Evolutionary conservation across 768 basidiomycete genomes (phyloP).

Genomic region (Leccinellum albellum): DNA sequence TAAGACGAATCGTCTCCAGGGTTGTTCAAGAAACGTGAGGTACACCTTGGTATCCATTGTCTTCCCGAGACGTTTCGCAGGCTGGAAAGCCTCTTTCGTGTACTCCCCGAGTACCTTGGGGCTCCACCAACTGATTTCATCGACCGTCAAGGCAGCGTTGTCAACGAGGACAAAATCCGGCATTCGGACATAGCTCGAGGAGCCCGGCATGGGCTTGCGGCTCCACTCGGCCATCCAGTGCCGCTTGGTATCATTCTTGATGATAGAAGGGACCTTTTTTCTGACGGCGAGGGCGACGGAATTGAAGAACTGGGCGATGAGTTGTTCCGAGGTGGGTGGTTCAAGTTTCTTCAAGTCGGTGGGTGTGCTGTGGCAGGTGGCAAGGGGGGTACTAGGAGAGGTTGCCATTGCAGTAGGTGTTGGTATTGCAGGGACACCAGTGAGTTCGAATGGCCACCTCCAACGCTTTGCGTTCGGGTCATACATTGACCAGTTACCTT

Average conservation of each 20-base stretch:
- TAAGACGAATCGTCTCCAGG: not conserved
- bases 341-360: too few relatives aligned
- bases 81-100: not conserved
- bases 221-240: not conserved
- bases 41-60: not conserved
- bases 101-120: not conserved
- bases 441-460: not conserved
- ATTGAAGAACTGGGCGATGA: not conserved
- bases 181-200: not conserved
- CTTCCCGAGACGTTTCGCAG: not conserved
- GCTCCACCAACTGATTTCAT: not conserved
- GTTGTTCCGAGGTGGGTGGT: not conserved
- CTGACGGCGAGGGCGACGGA: not conserved
- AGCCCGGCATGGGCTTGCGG: not conserved
- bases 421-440: not conserved
- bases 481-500: not conserved
- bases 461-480: not conserved
- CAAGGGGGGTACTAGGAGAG: not conserved
- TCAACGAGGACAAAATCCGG: not conserved
- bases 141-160: not conserved
- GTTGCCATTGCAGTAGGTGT: not conserved
- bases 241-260: not conserved
- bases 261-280: not conserved
- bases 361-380: not conserved
- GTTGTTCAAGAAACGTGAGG: not conserved